Conservation (phyloP, 768 basidiomycete species). For the Candolleomyces eurysporus region DNA sequence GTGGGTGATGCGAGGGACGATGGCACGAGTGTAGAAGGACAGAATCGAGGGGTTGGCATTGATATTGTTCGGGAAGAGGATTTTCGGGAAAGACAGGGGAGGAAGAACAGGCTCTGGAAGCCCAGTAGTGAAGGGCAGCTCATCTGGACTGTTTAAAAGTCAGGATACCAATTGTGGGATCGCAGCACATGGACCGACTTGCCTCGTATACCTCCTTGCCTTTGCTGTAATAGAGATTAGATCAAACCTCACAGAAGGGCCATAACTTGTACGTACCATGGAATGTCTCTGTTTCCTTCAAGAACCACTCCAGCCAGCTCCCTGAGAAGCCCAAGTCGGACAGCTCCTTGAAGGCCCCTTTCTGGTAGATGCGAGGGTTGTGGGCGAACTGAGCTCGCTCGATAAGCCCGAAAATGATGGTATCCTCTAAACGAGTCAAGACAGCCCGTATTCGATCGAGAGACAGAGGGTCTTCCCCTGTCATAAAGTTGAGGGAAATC, state of each 20-base stretch:
- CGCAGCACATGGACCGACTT: slow-evolving; percentile 12
- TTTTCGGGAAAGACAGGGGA: slow-evolving; percentile 67
- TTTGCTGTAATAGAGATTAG: slow-evolving; percentile 57
- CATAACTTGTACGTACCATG: slow-evolving; percentile 64
- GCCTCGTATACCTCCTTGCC: slow-evolving; percentile 94
- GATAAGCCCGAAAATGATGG: slow-evolving; percentile 97
- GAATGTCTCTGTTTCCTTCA: slow-evolving; percentile 92
- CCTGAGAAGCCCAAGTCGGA: slow-evolving; percentile 71
- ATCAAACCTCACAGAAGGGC: slow-evolving; percentile 6
- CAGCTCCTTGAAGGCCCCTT: slow-evolving; percentile 77
- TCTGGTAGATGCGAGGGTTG: slow-evolving; percentile 85
- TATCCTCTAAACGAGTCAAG: slow-evolving; percentile 90
- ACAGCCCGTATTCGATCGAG: slow-evolving; percentile 87
- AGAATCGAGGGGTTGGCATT: slow-evolving; percentile 88
- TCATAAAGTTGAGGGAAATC: slow-evolving; percentile 68
- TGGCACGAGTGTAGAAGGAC: slow-evolving; percentile 82
- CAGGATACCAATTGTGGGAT: not conserved
- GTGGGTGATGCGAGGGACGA: slow-evolving; percentile 87
- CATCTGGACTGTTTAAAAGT: slow-evolving; percentile 73
- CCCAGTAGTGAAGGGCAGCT: slow-evolving; percentile 87
- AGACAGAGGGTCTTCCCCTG: slow-evolving; percentile 78
- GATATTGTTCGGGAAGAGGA: slow-evolving; percentile 75
- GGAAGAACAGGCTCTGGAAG: slow-evolving; percentile 84
- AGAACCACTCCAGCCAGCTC: slow-evolving; percentile 97
- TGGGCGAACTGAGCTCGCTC: slow-evolving; percentile 97